Conservation (phyloP, 495 filamentous ascomycete genomes). For the Hyaloscypha bicolor region DNA sequence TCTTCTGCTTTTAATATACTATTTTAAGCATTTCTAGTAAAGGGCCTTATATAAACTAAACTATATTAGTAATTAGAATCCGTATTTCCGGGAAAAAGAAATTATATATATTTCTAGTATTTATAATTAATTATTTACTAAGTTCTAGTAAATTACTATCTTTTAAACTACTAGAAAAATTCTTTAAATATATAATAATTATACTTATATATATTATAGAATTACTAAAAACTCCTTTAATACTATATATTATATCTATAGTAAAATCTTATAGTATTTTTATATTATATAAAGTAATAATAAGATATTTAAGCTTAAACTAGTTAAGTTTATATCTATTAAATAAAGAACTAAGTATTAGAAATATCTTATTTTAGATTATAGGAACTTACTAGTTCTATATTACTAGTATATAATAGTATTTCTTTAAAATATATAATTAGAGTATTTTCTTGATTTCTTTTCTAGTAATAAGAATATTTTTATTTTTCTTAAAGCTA, state of each 20-base stretch:
- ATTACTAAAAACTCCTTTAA: not conserved
- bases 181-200: not conserved
- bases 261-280: not conserved
- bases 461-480: not conserved
- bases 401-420: not conserved
- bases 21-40: not conserved
- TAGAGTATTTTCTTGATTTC: not conserved
- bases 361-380: no score
- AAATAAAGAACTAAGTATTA: no score
- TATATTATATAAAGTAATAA: not conserved
- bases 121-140: conserved; percentile 1
- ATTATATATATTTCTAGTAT: not conserved
- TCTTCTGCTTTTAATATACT: not conserved
- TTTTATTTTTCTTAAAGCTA: not conserved
- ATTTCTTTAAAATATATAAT: not conserved
- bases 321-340: not conserved
- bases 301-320: conserved; percentile 2
- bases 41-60: conserved; percentile 3
- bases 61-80: conserved; percentile 2
- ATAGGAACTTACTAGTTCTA: no score
- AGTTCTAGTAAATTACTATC: not conserved
- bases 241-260: conserved; percentile 1
- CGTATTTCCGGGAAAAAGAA: not conserved
- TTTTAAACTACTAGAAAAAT: not conserved
- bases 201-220: conserved; percentile 1